Percentiles rank a stretch among this genome's conserved stretches.
phyloP scores from a whole-genome alignment of 306 rosid species.

The Citrullus colocynthis region DNA sequence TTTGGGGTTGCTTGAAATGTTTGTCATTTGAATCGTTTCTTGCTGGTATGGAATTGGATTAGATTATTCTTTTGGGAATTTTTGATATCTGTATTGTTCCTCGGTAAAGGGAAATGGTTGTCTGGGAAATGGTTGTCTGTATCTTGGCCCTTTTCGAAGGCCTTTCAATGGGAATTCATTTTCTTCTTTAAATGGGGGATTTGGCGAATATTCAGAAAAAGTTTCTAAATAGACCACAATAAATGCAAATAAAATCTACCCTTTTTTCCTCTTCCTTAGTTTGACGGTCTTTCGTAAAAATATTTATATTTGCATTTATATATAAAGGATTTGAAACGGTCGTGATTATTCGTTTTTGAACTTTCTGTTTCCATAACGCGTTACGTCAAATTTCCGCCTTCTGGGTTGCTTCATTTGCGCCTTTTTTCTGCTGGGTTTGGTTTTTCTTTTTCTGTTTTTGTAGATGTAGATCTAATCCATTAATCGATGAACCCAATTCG shows the following conservation, averaged over 20 bases:
- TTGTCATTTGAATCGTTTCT: not conserved
- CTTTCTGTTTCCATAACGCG: not conserved
- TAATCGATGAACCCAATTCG: not conserved
- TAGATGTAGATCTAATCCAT: not conserved
- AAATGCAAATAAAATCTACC: not conserved
- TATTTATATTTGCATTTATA: not conserved
- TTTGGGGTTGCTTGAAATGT: not conserved
- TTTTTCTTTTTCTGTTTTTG: not conserved
- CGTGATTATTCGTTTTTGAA: not conserved
- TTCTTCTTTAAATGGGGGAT: not conserved
- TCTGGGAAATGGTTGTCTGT: not conserved
- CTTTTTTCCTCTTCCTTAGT: not conserved
- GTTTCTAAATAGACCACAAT: not conserved
- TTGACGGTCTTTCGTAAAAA: not conserved
- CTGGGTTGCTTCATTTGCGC: not conserved
- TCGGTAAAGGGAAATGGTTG: not conserved
- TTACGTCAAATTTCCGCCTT: not conserved
- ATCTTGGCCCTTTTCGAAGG: not conserved
- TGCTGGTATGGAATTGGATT: not conserved
- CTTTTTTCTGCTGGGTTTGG: not conserved
- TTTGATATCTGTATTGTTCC: not conserved
- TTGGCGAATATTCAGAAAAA: constrained; percentile 1
- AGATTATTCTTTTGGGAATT: not conserved
- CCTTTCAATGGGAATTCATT: not conserved
- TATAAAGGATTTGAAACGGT: constrained; percentile 2